Conservation (phyloP, 257 asterid species). For the Solanum rostratum region DNA sequence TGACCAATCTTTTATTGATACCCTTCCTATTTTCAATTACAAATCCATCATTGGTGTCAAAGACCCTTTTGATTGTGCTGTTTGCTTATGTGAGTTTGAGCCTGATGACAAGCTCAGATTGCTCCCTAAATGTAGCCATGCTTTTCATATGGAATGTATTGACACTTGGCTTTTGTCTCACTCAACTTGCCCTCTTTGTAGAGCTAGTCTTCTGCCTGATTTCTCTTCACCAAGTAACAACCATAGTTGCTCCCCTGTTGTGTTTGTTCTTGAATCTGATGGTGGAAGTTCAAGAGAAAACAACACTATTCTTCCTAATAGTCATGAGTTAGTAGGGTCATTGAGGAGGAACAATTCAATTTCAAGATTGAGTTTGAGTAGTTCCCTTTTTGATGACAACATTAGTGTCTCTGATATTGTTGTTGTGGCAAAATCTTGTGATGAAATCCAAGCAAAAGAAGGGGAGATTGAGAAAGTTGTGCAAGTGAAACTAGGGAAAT, state of each 20-base stretch:
- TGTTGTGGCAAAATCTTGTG: constrained; percentile 29
- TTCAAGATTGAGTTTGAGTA: constrained; percentile 26
- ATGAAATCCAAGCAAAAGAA: constrained; percentile 37
- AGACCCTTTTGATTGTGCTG: constrained; percentile 93
- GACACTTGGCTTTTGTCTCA: constrained; percentile 95
- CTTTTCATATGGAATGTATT: constrained; percentile 91
- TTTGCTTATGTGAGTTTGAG: constrained; percentile 85
- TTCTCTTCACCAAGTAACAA: constrained; percentile 15
- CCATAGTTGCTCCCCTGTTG: constrained; percentile 39
- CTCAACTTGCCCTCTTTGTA: constrained; percentile 94
- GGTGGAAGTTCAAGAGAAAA: constrained; percentile 62
- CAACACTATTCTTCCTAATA: constrained; percentile 13
- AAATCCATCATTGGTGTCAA: constrained; percentile 79
- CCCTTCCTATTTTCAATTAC: constrained; percentile 70
- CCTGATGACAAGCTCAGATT: constrained; percentile 66
- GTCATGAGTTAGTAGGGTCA: constrained; percentile 5
- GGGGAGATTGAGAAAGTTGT: constrained; percentile 50
- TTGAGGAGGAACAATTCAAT: neutral
- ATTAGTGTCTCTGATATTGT: constrained; percentile 11
- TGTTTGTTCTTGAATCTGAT: constrained; percentile 78
- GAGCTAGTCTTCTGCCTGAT: constrained; percentile 60
- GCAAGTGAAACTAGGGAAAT: constrained; percentile 77
- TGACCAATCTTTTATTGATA: constrained; percentile 85
- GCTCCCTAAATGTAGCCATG: constrained; percentile 89
- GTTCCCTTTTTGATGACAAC: constrained; percentile 33